Evolutionary conservation across 1,284 basidiomycete species (phyloP), one percentile per base, ranked within the genome.

Genomic region (Dichomitus squalens): DNA sequence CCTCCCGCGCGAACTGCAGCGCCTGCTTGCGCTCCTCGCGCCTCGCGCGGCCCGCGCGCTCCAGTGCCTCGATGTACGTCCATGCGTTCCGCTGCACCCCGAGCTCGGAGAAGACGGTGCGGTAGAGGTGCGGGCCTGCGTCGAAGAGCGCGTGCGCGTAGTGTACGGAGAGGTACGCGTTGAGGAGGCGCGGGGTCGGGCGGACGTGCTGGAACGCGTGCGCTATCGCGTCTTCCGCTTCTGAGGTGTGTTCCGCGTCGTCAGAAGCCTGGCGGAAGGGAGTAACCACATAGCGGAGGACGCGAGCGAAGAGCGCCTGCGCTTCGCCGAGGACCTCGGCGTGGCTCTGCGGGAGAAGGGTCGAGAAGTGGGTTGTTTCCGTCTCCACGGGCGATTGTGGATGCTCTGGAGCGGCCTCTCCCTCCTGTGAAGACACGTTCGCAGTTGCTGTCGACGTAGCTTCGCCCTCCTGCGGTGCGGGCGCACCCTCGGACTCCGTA

Each of bases 101-200:
- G 2, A 79, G 67, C 1, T 77, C 70, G 11, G 71, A 68, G 58
- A 82, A 88, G 3, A 87, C 58, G 7, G 71, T 72, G 57, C 76
- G 68, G 67, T 86, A 88, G 5, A 81, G 67, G 14, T 77, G 73
- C 8, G 73, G 73, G 11, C 83, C 76, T 0, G 71, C 70, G 25
- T 81, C 78, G 38, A 92, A 70, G 2, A 80, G 74, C 0, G 81
- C 70, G 65, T 92, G 88, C 59, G 79, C 70, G 76, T 91, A 86
- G 63, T 90, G 83, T 0, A 95, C 88, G 2, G 90, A 84, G 36
- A 98, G 74, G 69, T 93, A 98, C 1, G 94, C 85, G 67, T 93
- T 93, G 62, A 96, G 68, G 7, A 98, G 79, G 1, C 82, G 78
- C 0, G 90, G 65, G 0, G 86, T 84, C 29, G 90, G 68, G 2